Base-by-base conservation (phyloP, 1,284 basidiomycete genomes). In the Gomphus bonarii region DNA sequence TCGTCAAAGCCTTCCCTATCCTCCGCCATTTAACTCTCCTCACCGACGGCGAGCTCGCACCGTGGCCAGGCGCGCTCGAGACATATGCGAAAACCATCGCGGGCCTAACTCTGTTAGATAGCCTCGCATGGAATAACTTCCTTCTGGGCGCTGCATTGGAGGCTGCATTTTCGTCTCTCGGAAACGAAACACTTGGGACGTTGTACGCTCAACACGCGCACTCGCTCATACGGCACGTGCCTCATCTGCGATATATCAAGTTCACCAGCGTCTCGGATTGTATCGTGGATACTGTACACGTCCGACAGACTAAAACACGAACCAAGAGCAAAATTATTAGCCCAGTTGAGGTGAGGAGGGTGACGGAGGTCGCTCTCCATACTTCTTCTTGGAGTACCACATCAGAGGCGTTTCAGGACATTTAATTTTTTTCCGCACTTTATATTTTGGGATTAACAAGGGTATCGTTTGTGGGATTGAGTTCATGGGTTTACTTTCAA, bases 11-110 rank as follows among this genome's bases (percentile, higher is more conserved):
- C 6, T 58, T 58, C 42, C 38, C 56, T 38, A 16, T 28, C 50
- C 50, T 58, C 3, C 25, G 16, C 49, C 20, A 51, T 20, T 40
- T 58, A 8, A 58, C 56, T 6, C 11, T 58, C 40, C 43, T 58
- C 25, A 53, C 56, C 49, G 56, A 58, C 33, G 36, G 49, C 56
- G 56, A 53, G n/a, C 56, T 58, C 31, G 50, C n/a, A 22, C 56
- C 56, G n/a, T 58, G 56, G 56, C 50, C 48, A 10, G 50, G 50
- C 4, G 14, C 40, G 9, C 40, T 58, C 16, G 56, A 58, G 12
- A 14, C 28, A 16, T 58, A 52, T 22, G 50, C 56, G 3, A 35
- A 36, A 33, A 33, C 11, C 6, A 10, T 58, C 16, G 12, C 25
- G 3, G 28, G 35, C 6, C 43, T 58, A 5, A 4, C 38, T 20